A percentile compares a stretch with the other conserved stretches of the same genome.
These are phyloP conservation scores for Trypanosoma cruzi DNA, from an alignment of 208 protist species.

Conservation along the genomic window DNA sequence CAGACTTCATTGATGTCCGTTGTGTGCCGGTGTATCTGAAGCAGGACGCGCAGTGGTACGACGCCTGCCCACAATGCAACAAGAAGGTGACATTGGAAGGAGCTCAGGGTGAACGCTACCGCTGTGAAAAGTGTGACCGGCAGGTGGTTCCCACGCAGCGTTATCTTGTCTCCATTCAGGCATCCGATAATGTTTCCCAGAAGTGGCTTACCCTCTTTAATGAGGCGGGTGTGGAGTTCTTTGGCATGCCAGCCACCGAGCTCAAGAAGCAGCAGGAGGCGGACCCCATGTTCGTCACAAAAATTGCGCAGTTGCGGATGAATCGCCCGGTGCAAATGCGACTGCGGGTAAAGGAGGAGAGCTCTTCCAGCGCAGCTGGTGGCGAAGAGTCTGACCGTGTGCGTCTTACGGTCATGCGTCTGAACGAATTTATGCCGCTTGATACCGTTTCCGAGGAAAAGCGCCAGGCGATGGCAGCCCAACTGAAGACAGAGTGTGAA, in stretches of 20 bases:
- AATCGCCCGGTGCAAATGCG: conserved; percentile 89
- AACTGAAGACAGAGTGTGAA: conserved; percentile 78
- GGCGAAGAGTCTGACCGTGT: conserved; percentile 72
- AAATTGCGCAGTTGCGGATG: conserved; percentile 78
- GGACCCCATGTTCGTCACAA: conserved; percentile 79
- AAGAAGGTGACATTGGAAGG: conserved; percentile 90
- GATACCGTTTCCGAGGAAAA: conserved; percentile 65
- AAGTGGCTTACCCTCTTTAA: conserved; percentile 93
- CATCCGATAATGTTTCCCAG: conserved; percentile 88
- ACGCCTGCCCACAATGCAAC: conserved; percentile 91
- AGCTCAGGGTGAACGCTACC: conserved; percentile 74
- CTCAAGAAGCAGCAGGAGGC: conserved; percentile 77
- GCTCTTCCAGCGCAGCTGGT: conserved; percentile 39
- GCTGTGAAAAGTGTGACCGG: conserved; percentile 91
- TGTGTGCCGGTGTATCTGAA: conserved; percentile 92
- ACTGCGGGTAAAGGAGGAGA: conserved; percentile 90
- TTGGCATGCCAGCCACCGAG: conserved; percentile 84
- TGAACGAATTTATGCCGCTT: conserved; percentile 89
- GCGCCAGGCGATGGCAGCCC: conserved; percentile 61
- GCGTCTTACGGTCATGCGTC: conserved; percentile 77
- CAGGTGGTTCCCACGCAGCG: conserved; percentile 74
- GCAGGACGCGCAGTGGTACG: conserved; percentile 91
- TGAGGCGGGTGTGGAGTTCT: conserved; percentile 87
- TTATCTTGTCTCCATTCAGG: conserved; percentile 88
- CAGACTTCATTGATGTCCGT: conserved; percentile 88